A percentile compares a stretch with the other conserved stretches of the same genome.
These are phyloP conservation scores for Fonsecaea pedrosoi DNA, from an alignment of 2,329 filamentous ascomycete species.

Conservation along the genomic window DNA sequence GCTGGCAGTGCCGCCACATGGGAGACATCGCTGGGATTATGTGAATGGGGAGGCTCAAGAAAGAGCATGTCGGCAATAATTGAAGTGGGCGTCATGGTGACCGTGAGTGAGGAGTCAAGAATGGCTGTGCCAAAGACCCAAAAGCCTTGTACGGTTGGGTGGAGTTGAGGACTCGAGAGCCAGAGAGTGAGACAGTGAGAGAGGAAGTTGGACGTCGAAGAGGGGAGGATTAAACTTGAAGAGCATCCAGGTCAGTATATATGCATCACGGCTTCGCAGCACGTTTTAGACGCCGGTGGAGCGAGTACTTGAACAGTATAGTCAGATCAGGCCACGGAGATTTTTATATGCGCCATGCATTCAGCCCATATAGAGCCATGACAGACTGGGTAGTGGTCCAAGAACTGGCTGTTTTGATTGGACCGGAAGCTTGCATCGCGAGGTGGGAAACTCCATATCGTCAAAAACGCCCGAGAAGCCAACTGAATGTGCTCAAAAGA, in stretches of 20 bases:
- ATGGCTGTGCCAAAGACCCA: not conserved
- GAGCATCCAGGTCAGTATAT: slow-evolving; percentile 8
- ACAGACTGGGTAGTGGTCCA: slow-evolving; percentile 5
- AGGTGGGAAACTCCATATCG: slow-evolving; percentile 6
- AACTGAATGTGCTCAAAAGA: slow-evolving; percentile 1
- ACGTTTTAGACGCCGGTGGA: not conserved
- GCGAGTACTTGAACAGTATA: slow-evolving; percentile 7
- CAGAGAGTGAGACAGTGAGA: not conserved
- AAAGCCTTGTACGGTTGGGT: not conserved
- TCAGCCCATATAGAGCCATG: slow-evolving; percentile 7
- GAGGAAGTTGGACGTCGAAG: not conserved
- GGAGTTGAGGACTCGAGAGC: not conserved
- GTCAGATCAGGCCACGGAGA: slow-evolving; percentile 23
- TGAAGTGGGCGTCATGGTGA: slow-evolving; percentile 23
- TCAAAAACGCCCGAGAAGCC: slow-evolving; percentile 1
- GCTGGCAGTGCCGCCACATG: slow-evolving; percentile 33
- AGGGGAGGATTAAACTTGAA: not conserved
- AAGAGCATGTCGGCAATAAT: slow-evolving; percentile 28
- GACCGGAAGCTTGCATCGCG: slow-evolving; percentile 10
- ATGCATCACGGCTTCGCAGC: slow-evolving; percentile 1
- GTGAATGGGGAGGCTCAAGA: slow-evolving; percentile 35
- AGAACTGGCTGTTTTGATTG: slow-evolving; percentile 19
- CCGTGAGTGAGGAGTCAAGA: not conserved
- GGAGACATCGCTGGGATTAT: slow-evolving; percentile 34
- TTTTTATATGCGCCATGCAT: slow-evolving; percentile 13